phyloP scores from a whole-genome alignment of 1,284 basidiomycete species.

The Pseudozyma tsukubaensis region DNA sequence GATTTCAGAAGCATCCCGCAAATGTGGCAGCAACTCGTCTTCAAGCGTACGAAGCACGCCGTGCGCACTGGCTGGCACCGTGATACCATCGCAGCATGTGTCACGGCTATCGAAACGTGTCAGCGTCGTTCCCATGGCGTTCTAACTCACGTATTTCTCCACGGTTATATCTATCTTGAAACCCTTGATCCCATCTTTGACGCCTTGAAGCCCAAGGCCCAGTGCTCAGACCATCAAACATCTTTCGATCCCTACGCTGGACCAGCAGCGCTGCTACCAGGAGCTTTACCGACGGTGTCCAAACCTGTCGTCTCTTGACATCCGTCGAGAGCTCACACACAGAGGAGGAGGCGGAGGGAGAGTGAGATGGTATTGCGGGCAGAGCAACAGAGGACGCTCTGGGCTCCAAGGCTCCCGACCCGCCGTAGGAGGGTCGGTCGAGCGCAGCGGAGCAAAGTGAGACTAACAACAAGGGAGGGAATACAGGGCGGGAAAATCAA shows the following conservation, averaged over 20 bases:
- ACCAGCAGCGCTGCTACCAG: slow-evolving; percentile 12
- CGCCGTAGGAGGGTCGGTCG: too few species aligned
- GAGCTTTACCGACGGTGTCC: slow-evolving; percentile 13
- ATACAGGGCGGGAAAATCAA: too few species aligned
- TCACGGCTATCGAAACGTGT: slow-evolving; percentile 20
- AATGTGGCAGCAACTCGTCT: slow-evolving; percentile 21
- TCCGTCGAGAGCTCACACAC: slow-evolving; percentile 1
- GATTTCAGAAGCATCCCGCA: slow-evolving; percentile 16
- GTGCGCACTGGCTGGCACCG: slow-evolving; percentile 8
- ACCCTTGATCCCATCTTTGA: not conserved
- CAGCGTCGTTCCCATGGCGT: slow-evolving; percentile 18
- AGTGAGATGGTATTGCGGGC: too few species aligned
- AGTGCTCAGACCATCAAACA: slow-evolving; percentile 6
- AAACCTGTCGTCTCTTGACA: slow-evolving; percentile 11
- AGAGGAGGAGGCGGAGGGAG: too few species aligned
- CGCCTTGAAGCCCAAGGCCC: not conserved
- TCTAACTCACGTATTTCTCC: slow-evolving; percentile 10
- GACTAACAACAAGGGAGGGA: too few species aligned
- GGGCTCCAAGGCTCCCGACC: too few species aligned
- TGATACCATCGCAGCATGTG: slow-evolving; percentile 16
- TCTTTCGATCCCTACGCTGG: slow-evolving; percentile 13
- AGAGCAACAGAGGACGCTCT: too few species aligned
- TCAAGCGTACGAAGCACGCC: slow-evolving; percentile 6
- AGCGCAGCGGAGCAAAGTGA: too few species aligned
- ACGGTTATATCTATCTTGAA: slow-evolving; percentile 15